A percentile compares a stretch with the other conserved stretches of the same genome.
Evolutionary conservation across 495 filamentous ascomycete species (phyloP).

Genomic region (Copromyces sp.): DNA sequence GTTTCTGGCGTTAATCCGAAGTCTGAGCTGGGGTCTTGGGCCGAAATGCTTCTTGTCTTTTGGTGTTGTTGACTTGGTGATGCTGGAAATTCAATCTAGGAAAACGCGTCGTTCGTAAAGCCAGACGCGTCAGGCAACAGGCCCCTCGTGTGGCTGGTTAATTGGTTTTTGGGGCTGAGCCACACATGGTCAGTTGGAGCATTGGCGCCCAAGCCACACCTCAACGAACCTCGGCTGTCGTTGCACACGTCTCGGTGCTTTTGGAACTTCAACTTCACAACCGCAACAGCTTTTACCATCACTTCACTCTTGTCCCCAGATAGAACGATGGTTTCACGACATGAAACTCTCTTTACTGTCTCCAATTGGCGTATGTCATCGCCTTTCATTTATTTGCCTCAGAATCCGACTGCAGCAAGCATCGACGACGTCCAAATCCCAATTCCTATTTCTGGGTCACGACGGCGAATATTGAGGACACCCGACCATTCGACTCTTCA

Average conservation of each 20-base stretch:
- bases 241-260: neutral
- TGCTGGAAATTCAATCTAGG: neutral
- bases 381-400: no score
- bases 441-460: neutral
- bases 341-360: no score
- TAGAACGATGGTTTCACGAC: no score
- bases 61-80: neutral
- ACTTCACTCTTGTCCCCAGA: neutral
- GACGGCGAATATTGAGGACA: neutral
- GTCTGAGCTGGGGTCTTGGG: neutral
- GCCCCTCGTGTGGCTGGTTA: neutral
- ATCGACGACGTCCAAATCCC: neutral
- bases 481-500: neutral
- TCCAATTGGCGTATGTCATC: no score
- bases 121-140: neutral
- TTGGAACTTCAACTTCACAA: neutral
- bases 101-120: neutral
- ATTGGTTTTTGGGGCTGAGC: neutral
- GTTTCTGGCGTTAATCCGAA: neutral
- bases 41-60: neutral
- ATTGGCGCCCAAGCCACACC: neutral
- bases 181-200: neutral
- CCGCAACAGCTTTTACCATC: neutral
- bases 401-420: neutral
- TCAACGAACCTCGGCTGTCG: neutral